Percentiles rank a stretch among this genome's conserved stretches.
These are phyloP conservation scores for Lyophyllum shimeji DNA, from an alignment of 768 basidiomycete species.

Conservation along the genomic window DNA sequence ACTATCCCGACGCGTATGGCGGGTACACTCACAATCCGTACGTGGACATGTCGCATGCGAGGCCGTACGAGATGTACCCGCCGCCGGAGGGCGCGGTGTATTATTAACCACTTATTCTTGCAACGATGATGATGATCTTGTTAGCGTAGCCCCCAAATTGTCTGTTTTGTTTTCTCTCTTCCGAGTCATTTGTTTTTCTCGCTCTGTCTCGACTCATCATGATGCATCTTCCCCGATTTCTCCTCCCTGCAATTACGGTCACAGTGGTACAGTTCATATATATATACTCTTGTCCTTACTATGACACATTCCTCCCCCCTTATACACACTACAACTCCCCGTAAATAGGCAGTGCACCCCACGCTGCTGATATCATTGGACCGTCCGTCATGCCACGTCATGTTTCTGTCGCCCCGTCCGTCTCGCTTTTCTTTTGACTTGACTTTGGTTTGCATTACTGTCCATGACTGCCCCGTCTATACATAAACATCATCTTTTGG, in stretches of 20 bases:
- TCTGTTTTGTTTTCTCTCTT: conserved; percentile 3
- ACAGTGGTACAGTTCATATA: conserved; percentile 12
- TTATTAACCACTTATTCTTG: conserved; percentile 46
- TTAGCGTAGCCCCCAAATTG: conserved; percentile 15
- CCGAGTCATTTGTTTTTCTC: background rate
- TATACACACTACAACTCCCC: conserved; percentile 3
- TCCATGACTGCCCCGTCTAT: conserved; percentile 20
- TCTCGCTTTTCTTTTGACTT: conserved; percentile 19
- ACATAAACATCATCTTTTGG: conserved; percentile 11
- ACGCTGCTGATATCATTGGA: conserved; percentile 8
- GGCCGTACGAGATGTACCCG: conserved; percentile 69
- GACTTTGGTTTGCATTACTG: conserved; percentile 18
- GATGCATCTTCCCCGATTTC: conserved; percentile 2
- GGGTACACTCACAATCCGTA: conserved; percentile 52
- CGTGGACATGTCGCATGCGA: conserved; percentile 64
- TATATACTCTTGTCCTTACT: conserved; percentile 1
- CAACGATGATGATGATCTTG: conserved; percentile 19
- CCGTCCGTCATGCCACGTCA: conserved; percentile 7
- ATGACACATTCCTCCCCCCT: background rate
- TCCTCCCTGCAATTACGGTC: conserved; percentile 10
- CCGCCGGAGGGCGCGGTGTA: conserved; percentile 54
- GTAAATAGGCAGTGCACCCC: conserved; percentile 2
- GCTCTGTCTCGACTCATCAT: conserved; percentile 3
- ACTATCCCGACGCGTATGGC: conserved; percentile 67
- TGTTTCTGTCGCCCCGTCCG: conserved; percentile 14